Conservation (phyloP, 768 basidiomycete species). For the Mycena latifolia region DNA sequence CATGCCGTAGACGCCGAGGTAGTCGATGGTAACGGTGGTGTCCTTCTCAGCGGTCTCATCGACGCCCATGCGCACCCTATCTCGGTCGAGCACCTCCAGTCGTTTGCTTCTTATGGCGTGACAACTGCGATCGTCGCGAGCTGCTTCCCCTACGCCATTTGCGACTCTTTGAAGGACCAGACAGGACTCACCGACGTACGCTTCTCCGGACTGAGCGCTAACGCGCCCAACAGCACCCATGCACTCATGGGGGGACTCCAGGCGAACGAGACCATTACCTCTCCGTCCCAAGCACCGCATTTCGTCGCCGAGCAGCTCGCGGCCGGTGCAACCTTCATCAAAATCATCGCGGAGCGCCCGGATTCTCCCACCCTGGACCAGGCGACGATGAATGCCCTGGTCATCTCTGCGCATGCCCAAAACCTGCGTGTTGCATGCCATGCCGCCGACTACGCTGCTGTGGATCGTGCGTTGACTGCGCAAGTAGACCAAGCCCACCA, state of each 20-base stretch:
- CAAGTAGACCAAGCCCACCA: constrained; percentile 14
- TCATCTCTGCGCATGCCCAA: constrained; percentile 6
- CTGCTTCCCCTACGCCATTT: constrained; percentile 14
- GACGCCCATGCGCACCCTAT: constrained; percentile 23
- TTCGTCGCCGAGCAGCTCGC: constrained; percentile 21
- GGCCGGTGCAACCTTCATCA: constrained; percentile 20
- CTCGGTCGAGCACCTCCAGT: constrained; percentile 13
- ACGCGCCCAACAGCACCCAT: constrained; percentile 9
- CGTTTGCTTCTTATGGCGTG: constrained; percentile 22
- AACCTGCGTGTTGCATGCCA: constrained; percentile 10
- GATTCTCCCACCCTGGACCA: constrained; percentile 17
- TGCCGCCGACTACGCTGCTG: constrained; percentile 12
- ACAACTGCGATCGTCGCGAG: constrained; percentile 16
- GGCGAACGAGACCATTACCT: constrained; percentile 12
- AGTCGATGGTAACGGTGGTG: constrained; percentile 23
- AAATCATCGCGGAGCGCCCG: constrained; percentile 3
- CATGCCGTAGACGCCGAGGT: constrained; percentile 1
- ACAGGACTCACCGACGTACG: constrained; percentile 16
- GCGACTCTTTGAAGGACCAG: constrained; percentile 16
- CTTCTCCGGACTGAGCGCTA: constrained; percentile 10
- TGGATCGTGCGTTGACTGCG: constrained; percentile 5
- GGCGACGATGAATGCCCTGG: constrained; percentile 20
- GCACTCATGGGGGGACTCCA: not conserved
- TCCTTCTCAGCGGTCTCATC: constrained; percentile 27
- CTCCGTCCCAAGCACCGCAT: constrained; percentile 11